phyloP scores from a whole-genome alignment of 106 monocot genomes.

The Phalaenopsis aphrodite region DNA sequence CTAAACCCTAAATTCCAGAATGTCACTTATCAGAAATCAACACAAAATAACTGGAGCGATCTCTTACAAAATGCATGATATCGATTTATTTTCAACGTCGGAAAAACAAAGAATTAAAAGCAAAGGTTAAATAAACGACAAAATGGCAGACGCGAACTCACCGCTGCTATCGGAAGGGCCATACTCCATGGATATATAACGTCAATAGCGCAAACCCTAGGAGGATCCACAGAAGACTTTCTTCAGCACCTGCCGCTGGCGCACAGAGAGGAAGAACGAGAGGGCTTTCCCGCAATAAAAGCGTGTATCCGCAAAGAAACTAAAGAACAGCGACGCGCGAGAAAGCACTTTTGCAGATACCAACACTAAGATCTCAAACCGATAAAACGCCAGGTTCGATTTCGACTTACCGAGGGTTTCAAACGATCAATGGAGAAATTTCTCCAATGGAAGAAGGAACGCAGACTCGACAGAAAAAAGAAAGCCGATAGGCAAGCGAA shows the following conservation, averaged over 20 bases:
- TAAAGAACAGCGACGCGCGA: background rate
- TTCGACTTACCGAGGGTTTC: background rate
- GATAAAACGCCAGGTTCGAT: background rate
- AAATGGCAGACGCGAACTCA: conserved; percentile 10
- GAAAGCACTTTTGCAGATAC: background rate
- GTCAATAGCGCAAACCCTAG: background rate
- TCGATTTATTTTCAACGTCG: background rate
- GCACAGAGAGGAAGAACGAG: background rate
- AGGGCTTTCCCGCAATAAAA: background rate
- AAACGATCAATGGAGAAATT: background rate
- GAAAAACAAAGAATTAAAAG: background rate
- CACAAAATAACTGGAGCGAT: background rate
- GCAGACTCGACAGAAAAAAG: background rate
- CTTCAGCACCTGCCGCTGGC: background rate
- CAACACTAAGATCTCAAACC: background rate
- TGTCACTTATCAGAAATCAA: background rate
- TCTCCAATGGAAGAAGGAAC: background rate
- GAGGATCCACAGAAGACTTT: background rate
- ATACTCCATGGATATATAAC: conserved; percentile 32
- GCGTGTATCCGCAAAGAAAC: background rate
- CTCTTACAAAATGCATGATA: background rate
- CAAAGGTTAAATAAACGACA: background rate
- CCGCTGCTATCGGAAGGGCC: conserved; percentile 64
- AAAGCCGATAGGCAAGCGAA: background rate
- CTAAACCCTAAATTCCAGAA: background rate